Evolutionary conservation across 495 filamentous ascomycete genomes (phyloP).

Genomic region (Aspergillus diversus): DNA sequence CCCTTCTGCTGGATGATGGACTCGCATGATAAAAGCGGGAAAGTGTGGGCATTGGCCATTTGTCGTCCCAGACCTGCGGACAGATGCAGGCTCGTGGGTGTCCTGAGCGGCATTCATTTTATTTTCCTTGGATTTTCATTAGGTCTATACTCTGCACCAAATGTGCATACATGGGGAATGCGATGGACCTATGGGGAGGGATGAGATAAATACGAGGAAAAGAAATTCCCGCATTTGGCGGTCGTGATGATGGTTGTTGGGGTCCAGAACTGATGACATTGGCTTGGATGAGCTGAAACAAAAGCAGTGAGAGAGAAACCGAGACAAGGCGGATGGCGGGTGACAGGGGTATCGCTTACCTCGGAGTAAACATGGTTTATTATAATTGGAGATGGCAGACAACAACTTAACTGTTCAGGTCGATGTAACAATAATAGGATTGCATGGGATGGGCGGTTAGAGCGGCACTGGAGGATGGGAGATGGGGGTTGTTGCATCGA

Average conservation of each 20-base stretch:
- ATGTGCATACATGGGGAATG: not conserved
- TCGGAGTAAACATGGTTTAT: not conserved
- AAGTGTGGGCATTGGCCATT: not conserved
- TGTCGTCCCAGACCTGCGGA: not conserved
- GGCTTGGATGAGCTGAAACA: too few species aligned
- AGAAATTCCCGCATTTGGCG: too few species aligned
- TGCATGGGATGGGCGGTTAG: constrained; percentile 13
- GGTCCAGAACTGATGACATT: too few species aligned
- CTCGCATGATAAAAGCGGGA: not conserved
- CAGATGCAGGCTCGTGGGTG: not conserved
- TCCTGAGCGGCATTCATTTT: not conserved
- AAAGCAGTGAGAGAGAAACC: too few species aligned
- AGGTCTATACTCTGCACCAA: not conserved
- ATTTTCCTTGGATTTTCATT: not conserved
- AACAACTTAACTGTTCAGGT: not conserved
- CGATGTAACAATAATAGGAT: constrained; percentile 5
- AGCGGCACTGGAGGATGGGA: constrained; percentile 16
- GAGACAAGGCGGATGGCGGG: too few species aligned
- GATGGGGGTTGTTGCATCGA: not conserved
- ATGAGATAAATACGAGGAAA: too few species aligned
- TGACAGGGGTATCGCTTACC: constrained; percentile 6
- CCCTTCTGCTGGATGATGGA: not conserved
- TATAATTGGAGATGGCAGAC: too few species aligned
- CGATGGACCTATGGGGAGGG: too few species aligned
- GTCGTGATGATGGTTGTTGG: too few species aligned